Evolutionary conservation across 2,329 filamentous ascomycete genomes (phyloP), one percentile per base, ranked within the genome.

Genomic region (Arthroderma uncinatum): DNA sequence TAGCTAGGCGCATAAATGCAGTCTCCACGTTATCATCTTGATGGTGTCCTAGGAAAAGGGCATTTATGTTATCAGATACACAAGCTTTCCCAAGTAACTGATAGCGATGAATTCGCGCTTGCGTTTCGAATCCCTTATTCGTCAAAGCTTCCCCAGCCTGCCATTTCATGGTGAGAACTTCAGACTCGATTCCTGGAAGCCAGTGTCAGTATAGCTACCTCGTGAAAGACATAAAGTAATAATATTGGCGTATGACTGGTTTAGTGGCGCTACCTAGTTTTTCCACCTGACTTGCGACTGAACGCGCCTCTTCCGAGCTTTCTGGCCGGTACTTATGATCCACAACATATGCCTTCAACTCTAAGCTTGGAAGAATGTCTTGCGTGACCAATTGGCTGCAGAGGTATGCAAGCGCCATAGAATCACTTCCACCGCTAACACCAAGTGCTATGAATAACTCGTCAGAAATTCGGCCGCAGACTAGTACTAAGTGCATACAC

Each of bases 11-110:
- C 83, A 90, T 87, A 53, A 97, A 72, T 2, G 94, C 78, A 0
- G 91, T 96, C 73, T 98, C 93, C 57, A 90, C 86, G 66, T 93
- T 89, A 65, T 98, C 93, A 65, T 96, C 91, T 60, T 80, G 77
- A 68, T 98, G 93, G 67, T 98, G 93, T 2, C 85, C 93, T 28
- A 94, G 74, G 39, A 96, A 79, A 1, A 97, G 69, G 19, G 81
- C 80, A 3, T 70, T 72, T 2, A 87, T 80, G 0, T 73, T 67
- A 4, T 73, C 63, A 1, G 73, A 68, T 14, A 70, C 70, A 67
- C 87, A 90, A 6, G 78, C 76, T 12, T 64, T 67, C 0, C 87
- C 91, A 1, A 97, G 71, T 0, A 77, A 74, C 60, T 82, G 84
- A 70, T 91, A 97, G 12, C 93, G 83, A 34, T 85, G 76, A 21